These are phyloP conservation scores for Batrachochytrium dendrobatidis DNA, from an alignment of 371 early-diverging fungal species.

Conservation along the genomic window DNA sequence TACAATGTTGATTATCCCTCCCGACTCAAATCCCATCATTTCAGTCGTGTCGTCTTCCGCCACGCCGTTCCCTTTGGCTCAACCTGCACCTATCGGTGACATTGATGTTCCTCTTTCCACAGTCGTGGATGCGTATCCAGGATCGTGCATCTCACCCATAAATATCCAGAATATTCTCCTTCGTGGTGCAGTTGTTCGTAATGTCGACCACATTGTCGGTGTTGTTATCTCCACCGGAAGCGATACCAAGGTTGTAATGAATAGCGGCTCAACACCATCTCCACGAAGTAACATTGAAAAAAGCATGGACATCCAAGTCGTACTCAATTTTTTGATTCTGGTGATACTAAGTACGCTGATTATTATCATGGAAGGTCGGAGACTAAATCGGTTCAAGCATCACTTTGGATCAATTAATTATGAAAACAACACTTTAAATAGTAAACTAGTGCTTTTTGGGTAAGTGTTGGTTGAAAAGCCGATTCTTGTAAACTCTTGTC, in stretches of 20 bases:
- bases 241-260: constrained; percentile 88
- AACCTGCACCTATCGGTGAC: constrained; percentile 5
- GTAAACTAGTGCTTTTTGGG: background rate
- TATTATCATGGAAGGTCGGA: background rate
- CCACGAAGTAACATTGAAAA: constrained; percentile 88
- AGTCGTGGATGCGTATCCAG: constrained; percentile 42
- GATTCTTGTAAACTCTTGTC: too few species aligned
- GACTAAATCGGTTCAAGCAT: background rate
- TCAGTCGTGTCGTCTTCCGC: background rate
- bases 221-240: constrained; percentile 82
- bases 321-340: constrained; percentile 15
- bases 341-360: background rate
- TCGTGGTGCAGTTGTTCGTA: constrained; percentile 83
- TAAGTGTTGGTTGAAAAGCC: too few species aligned
- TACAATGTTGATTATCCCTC: background rate
- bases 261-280: constrained; percentile 78
- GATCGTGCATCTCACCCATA: constrained; percentile 56
- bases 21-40: background rate
- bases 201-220: constrained; percentile 82
- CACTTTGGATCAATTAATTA: background rate
- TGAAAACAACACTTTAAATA: background rate
- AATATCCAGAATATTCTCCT: constrained; percentile 79
- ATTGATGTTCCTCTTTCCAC: background rate
- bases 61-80: constrained; percentile 15
- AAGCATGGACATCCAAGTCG: constrained; percentile 76